Percentiles rank a stretch among this genome's conserved stretches.
phyloP scores from a whole-genome alignment of 257 asterid genomes.

The Gardenia jasminoides region DNA sequence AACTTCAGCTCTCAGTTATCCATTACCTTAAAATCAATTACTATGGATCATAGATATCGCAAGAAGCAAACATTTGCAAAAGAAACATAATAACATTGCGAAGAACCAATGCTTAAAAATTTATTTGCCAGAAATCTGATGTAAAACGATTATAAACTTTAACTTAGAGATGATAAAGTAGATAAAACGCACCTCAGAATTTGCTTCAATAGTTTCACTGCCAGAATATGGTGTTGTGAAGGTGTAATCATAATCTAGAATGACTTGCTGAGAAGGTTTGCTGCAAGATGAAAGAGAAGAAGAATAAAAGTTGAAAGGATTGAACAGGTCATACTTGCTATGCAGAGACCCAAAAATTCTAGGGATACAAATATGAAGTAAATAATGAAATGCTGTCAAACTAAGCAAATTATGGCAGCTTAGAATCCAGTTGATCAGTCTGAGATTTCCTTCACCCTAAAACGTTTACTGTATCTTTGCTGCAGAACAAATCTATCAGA shows the following conservation, averaged over 20 bases:
- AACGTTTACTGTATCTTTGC: not conserved
- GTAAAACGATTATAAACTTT: not conserved
- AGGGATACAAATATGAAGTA: not conserved
- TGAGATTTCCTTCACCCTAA: not conserved
- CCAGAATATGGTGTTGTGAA: slow-evolving; percentile 96
- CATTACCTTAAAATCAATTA: not conserved
- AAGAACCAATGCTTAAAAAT: not conserved
- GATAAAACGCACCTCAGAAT: slow-evolving; percentile 53
- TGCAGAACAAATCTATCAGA: not conserved
- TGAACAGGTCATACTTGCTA: not conserved
- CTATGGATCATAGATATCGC: not conserved
- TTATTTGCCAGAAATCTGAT: not conserved
- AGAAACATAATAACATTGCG: not conserved
- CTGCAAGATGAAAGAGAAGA: slow-evolving; percentile 45
- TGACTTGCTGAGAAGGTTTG: slow-evolving; percentile 80
- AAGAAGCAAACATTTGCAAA: not conserved
- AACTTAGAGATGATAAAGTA: not conserved
- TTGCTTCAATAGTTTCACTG: slow-evolving; percentile 51
- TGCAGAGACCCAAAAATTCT: not conserved
- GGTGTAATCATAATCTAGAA: slow-evolving; percentile 93
- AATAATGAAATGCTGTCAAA: not conserved
- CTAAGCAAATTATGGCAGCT: no score
- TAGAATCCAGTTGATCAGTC: not conserved
- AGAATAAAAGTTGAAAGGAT: slow-evolving; percentile 11
- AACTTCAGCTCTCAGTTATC: not conserved